These are phyloP conservation scores for Aciculosporium take DNA, from an alignment of 2,329 filamentous ascomycete genomes.

Conservation along the genomic window DNA sequence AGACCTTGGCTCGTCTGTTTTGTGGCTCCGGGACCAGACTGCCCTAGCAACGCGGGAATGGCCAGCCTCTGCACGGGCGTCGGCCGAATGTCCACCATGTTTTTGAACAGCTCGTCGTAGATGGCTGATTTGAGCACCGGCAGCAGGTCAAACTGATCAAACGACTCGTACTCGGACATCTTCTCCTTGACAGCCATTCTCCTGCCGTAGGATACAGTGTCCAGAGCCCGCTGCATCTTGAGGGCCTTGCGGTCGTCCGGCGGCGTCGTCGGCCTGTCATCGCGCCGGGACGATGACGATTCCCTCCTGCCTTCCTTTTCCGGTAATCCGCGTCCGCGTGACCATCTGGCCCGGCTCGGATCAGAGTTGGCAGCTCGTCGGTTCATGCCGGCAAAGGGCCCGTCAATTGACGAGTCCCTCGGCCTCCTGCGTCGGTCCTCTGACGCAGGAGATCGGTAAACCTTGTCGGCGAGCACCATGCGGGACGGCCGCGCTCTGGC, in stretches of 20 bases:
- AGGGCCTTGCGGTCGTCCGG: slow-evolving; percentile 52
- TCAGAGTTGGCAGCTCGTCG: slow-evolving; percentile 31
- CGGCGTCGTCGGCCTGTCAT: slow-evolving; percentile 20
- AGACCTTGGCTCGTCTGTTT: slow-evolving; percentile 26
- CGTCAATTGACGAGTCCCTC: slow-evolving; percentile 24
- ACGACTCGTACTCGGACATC: slow-evolving; percentile 58
- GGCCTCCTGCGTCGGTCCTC: slow-evolving; percentile 22
- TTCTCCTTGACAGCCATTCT: slow-evolving; percentile 35
- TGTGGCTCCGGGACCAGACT: slow-evolving; percentile 21
- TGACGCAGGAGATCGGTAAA: slow-evolving; percentile 26
- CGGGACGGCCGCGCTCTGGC: slow-evolving; percentile 32
- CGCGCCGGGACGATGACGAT: slow-evolving; percentile 12
- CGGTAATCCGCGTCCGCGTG: slow-evolving; percentile 8
- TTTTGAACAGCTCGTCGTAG: slow-evolving; percentile 56
- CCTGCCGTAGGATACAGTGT: slow-evolving; percentile 62
- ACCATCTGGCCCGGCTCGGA: slow-evolving; percentile 10
- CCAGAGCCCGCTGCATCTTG: slow-evolving; percentile 80
- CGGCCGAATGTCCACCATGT: slow-evolving; percentile 60
- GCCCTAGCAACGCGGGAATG: slow-evolving; percentile 64
- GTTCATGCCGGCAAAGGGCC: slow-evolving; percentile 44
- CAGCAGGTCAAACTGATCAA: slow-evolving; percentile 67
- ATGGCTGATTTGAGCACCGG: slow-evolving; percentile 59
- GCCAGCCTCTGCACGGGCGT: slow-evolving; percentile 84
- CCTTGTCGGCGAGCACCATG: slow-evolving; percentile 43
- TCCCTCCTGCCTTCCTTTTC: slow-evolving; percentile 14